phyloP scores from a whole-genome alignment of 495 filamentous ascomycete genomes.

The Copromyces sp. region DNA sequence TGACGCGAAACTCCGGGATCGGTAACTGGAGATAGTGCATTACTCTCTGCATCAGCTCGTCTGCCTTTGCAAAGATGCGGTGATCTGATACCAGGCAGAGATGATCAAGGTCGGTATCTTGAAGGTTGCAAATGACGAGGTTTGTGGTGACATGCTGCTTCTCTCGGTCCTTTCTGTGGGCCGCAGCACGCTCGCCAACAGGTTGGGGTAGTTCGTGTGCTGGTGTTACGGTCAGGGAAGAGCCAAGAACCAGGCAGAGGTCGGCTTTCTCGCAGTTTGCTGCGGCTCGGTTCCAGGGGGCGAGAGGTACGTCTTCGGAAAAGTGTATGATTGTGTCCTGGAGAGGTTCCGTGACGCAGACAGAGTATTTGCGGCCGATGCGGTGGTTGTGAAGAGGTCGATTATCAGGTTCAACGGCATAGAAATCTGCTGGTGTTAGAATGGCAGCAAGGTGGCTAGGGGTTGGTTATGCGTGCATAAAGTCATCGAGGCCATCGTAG shows the following conservation, averaged over 20 bases:
- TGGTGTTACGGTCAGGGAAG: constrained; percentile 33
- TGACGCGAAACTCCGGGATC: constrained; percentile 28
- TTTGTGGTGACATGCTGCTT: neutral
- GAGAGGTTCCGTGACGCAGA: constrained; percentile 21
- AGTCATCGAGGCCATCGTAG: neutral
- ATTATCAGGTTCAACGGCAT: constrained; percentile 33
- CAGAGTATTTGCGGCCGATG: constrained; percentile 32
- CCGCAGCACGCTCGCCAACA: constrained; percentile 15
- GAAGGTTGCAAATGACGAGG: constrained; percentile 37
- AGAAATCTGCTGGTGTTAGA: constrained; percentile 24
- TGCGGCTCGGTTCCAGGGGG: constrained; percentile 22
- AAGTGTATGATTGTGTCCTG: constrained; percentile 39
- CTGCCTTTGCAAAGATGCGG: constrained; percentile 24
- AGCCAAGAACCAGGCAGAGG: constrained; percentile 34
- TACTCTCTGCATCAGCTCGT: constrained; percentile 29
- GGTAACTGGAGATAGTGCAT: constrained; percentile 29
- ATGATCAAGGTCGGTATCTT: constrained; percentile 31
- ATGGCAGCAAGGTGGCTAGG: neutral
- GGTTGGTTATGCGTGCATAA: neutral
- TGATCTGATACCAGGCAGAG: constrained; percentile 10
- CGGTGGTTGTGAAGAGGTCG: constrained; percentile 34
- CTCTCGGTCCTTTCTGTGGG: neutral
- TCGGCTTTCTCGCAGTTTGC: constrained; percentile 30
- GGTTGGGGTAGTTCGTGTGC: constrained; percentile 31
- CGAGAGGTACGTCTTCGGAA: constrained; percentile 23